Evolutionary conservation across 2,329 filamentous ascomycete species (phyloP).

Genomic region (Endothia cerciana): DNA sequence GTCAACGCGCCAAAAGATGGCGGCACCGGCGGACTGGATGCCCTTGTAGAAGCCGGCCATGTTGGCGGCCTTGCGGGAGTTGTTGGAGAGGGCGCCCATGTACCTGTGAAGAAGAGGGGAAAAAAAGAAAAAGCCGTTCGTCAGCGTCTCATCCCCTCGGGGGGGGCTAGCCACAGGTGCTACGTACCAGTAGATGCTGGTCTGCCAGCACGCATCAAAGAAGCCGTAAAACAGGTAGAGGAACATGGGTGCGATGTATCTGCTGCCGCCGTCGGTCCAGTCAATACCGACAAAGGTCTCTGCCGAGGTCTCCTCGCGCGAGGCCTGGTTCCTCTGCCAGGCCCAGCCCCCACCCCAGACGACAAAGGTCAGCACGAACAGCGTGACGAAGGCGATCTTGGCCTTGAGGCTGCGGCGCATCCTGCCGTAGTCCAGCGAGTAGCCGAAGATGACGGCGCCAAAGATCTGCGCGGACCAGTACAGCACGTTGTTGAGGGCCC

Average conservation of each 20-base stretch:
- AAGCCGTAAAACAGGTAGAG: constrained; percentile 90
- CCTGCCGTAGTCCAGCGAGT: constrained; percentile 64
- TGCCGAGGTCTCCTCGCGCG: constrained; percentile 45
- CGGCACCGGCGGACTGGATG: constrained; percentile 85
- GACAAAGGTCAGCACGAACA: constrained; percentile 73
- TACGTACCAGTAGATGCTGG: constrained; percentile 88
- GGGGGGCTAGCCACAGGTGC: background rate
- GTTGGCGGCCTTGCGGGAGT: constrained; percentile 88
- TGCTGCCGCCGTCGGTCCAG: constrained; percentile 63
- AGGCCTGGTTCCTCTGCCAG: constrained; percentile 68
- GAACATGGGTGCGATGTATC: constrained; percentile 79
- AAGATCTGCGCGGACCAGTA: constrained; percentile 82
- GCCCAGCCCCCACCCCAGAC: constrained; percentile 85
- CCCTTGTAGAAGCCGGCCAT: constrained; percentile 63
- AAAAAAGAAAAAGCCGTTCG: background rate
- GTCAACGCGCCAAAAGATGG: constrained; percentile 75
- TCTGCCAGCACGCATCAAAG: constrained; percentile 90
- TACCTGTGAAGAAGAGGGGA: constrained; percentile 76
- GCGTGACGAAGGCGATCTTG: constrained; percentile 61
- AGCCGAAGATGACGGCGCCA: constrained; percentile 74
- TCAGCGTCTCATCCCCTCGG: background rate
- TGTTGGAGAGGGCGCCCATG: constrained; percentile 94
- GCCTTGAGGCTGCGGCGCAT: constrained; percentile 70
- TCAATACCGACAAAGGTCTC: constrained; percentile 49
- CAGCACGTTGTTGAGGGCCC: constrained; percentile 74